phyloP scores from a whole-genome alignment of 441 rosid species.

The Pelargonium cotyledonis region DNA sequence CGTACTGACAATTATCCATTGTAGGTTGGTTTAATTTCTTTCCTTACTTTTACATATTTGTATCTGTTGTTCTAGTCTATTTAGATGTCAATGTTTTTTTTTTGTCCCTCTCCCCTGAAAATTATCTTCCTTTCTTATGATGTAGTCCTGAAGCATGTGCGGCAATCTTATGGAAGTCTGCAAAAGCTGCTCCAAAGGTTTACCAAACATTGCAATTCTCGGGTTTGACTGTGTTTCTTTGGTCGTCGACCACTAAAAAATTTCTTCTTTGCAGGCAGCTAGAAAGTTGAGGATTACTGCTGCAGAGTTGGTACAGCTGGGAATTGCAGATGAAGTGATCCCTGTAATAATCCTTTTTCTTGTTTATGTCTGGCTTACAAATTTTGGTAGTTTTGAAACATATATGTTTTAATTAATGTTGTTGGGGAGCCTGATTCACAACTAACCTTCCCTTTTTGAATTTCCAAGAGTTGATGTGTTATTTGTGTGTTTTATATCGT shows the following conservation, averaged over 20 bases:
- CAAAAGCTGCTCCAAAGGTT: slow-evolving; percentile 90
- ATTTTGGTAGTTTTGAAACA: background rate
- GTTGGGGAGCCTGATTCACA: background rate
- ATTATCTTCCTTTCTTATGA: slow-evolving; percentile 15
- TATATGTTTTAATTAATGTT: background rate
- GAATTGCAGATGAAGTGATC: slow-evolving; percentile 78
- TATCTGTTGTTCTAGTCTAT: background rate
- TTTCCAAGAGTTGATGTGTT: background rate
- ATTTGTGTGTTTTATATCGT: background rate
- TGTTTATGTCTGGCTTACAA: slow-evolving; percentile 3
- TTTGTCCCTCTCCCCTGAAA: background rate
- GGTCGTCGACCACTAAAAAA: background rate
- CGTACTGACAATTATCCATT: no score
- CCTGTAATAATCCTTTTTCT: slow-evolving; percentile 45
- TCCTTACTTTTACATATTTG: no score
- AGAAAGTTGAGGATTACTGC: slow-evolving; percentile 80
- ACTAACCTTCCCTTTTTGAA: background rate
- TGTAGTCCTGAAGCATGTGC: slow-evolving; percentile 95
- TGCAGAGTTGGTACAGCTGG: slow-evolving; percentile 50
- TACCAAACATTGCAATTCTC: slow-evolving; percentile 17
- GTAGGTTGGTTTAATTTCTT: no score
- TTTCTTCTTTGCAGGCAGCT: slow-evolving; percentile 60
- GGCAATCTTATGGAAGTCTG: slow-evolving; percentile 83
- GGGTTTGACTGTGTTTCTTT: slow-evolving; percentile 16
- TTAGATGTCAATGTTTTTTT: background rate